phyloP scores from a whole-genome alignment of 2,329 filamentous ascomycete species.

The Emericellopsis atlantica region DNA sequence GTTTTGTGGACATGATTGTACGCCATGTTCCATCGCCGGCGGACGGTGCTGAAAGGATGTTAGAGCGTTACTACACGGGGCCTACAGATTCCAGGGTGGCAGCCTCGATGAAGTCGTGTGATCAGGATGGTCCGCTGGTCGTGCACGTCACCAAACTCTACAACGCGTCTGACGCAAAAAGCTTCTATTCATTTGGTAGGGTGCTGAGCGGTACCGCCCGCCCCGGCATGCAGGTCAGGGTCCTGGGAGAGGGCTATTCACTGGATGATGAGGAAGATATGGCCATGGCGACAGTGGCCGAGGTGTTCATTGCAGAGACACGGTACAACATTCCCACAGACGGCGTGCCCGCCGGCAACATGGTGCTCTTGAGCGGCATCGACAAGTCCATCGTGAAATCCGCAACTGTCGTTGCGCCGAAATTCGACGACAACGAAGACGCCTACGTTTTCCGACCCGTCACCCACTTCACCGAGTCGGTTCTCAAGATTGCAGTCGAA shows the following conservation, averaged over 20 bases:
- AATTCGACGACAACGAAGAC: slow-evolving; percentile 76
- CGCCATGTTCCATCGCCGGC: slow-evolving; percentile 80
- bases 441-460: slow-evolving; percentile 92
- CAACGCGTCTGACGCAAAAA: slow-evolving; percentile 79
- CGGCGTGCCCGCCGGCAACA: slow-evolving; percentile 86
- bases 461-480: slow-evolving; percentile 90
- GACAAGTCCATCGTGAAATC: slow-evolving; percentile 99
- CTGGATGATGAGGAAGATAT: slow-evolving; percentile 98
- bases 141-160: slow-evolving; percentile 89
- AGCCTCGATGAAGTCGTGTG: slow-evolving; percentile 65
- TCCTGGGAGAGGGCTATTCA: slow-evolving; percentile 90
- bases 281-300: slow-evolving; percentile 69
- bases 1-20: slow-evolving; percentile 93
- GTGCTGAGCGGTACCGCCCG: slow-evolving; percentile 86
- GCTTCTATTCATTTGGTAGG: slow-evolving; percentile 80
- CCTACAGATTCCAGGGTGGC: slow-evolving; percentile 74
- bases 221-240: slow-evolving; percentile 71
- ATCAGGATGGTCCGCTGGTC: slow-evolving; percentile 84
- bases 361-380: slow-evolving; percentile 81
- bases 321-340: slow-evolving; percentile 87
- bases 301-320: slow-evolving; percentile 84
- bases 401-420: slow-evolving; percentile 74
- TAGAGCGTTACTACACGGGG: slow-evolving; percentile 86
- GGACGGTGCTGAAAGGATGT: slow-evolving; percentile 60
- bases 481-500: slow-evolving; percentile 95